These are phyloP conservation scores for Batrachochytrium dendrobatidis DNA, from an alignment of 371 early-diverging fungal genomes.

Conservation along the genomic window DNA sequence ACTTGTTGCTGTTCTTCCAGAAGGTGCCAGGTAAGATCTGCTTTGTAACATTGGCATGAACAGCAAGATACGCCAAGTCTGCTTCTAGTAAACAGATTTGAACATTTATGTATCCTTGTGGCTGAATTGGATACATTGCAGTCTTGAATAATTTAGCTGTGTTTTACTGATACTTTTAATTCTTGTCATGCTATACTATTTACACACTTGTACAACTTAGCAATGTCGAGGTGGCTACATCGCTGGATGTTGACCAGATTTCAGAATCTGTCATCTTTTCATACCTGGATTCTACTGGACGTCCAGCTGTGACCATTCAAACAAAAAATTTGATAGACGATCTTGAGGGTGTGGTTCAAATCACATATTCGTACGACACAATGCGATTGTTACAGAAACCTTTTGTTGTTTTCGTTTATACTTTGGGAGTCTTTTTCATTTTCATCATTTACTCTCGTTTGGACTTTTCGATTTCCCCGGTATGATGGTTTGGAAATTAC, in stretches of 20 bases:
- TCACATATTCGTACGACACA: slow-evolving; percentile 28
- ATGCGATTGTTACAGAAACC: slow-evolving; percentile 29
- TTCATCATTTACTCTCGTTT: slow-evolving; percentile 25
- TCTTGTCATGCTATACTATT: neutral
- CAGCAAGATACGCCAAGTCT: neutral
- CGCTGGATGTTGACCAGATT: slow-evolving; percentile 46
- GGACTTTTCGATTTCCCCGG: slow-evolving; percentile 32
- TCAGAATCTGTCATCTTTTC: slow-evolving; percentile 41
- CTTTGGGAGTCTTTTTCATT: slow-evolving; percentile 24
- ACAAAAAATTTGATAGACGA: slow-evolving; percentile 59
- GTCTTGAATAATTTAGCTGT: slow-evolving; percentile 2
- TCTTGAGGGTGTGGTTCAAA: slow-evolving; percentile 12
- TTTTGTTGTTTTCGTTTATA: slow-evolving; percentile 16
- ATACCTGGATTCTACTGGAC: slow-evolving; percentile 70
- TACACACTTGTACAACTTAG: slow-evolving; percentile 9
- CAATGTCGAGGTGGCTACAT: slow-evolving; percentile 51
- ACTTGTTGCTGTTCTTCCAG: slow-evolving; percentile 78
- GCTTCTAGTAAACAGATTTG: neutral
- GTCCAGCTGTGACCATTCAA: slow-evolving; percentile 51
- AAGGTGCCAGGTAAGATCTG: slow-evolving; percentile 75
- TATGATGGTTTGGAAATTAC: neutral
- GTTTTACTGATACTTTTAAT: neutral
- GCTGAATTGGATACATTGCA: too few species aligned
- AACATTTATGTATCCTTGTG: neutral
- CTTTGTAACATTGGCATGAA: neutral